phyloP scores from a whole-genome alignment of 805 yeast genomes.

The Lipomyces mesembrius region DNA sequence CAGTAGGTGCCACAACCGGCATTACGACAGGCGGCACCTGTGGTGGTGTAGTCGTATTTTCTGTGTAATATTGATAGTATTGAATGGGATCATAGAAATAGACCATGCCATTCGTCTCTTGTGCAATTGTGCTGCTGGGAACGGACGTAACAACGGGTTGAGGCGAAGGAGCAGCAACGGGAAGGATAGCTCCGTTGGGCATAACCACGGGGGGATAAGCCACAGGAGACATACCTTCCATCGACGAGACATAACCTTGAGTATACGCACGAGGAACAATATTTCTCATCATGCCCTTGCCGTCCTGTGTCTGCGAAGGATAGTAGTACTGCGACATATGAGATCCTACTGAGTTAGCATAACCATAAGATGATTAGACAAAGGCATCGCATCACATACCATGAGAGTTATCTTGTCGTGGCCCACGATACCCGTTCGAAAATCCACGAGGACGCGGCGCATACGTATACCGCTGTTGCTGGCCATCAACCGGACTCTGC shows the following conservation, averaged over 20 bases:
- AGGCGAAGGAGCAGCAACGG: constrained; percentile 28
- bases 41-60: constrained; percentile 8
- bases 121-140: constrained; percentile 11
- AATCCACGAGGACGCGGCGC: constrained; percentile 17
- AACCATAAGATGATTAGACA: neutral
- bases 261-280: constrained; percentile 22
- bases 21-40: constrained; percentile 1
- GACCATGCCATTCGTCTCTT: constrained; percentile 34
- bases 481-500: constrained; percentile 21
- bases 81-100: constrained; percentile 31
- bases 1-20: constrained; percentile 17
- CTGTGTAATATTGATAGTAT: constrained; percentile 20
- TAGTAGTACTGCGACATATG: constrained; percentile 15
- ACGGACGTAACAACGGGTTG: constrained; percentile 11
- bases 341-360: neutral
- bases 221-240: constrained; percentile 16
- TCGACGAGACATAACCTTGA: constrained; percentile 3
- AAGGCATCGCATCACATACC: neutral
- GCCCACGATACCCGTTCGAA: constrained; percentile 19
- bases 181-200: constrained; percentile 21
- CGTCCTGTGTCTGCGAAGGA: constrained; percentile 7
- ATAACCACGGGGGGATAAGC: constrained; percentile 11
- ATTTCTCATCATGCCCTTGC: constrained; percentile 15
- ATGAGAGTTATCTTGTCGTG: constrained; percentile 14
- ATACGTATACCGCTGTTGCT: constrained; percentile 9